A percentile compares a stretch with the other conserved stretches of the same genome.
phyloP scores from a whole-genome alignment of 768 basidiomycete genomes.

The Agrocybe pediades region DNA sequence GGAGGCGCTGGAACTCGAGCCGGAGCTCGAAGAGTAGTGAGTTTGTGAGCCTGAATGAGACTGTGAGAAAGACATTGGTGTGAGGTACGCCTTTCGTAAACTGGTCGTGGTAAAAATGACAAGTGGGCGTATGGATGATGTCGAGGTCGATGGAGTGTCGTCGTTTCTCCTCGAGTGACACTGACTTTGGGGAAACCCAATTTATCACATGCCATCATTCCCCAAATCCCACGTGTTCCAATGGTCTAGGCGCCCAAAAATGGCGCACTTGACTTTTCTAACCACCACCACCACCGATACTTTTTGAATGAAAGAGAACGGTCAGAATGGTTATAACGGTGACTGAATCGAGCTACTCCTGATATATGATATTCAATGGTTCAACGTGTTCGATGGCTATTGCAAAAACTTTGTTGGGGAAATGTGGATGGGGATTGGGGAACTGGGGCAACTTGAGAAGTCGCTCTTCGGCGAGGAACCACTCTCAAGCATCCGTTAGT shows the following conservation, averaged over 20 bases:
- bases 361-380: no score
- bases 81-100: not conserved
- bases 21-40: not conserved
- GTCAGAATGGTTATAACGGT: no score
- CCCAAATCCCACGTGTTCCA: slow-evolving; percentile 1
- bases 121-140: not conserved
- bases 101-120: not conserved
- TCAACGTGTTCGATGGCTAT: no score
- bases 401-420: no score
- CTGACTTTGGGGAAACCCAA: slow-evolving; percentile 3
- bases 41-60: slow-evolving; percentile 6
- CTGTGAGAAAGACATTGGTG: not conserved
- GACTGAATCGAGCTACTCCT: no score
- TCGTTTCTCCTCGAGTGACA: not conserved
- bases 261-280: not conserved
- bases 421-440: no score
- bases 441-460: no score
- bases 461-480: no score
- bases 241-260: not conserved
- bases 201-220: slow-evolving; percentile 13
- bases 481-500: no score
- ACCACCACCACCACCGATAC: no score
- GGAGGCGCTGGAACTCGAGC: not conserved
- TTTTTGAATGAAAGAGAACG: no score
- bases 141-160: slow-evolving; percentile 3